Conservation (phyloP, 176 grass and related monocot genomes). For the bread wheat (Triticum aestivum) region DNA sequence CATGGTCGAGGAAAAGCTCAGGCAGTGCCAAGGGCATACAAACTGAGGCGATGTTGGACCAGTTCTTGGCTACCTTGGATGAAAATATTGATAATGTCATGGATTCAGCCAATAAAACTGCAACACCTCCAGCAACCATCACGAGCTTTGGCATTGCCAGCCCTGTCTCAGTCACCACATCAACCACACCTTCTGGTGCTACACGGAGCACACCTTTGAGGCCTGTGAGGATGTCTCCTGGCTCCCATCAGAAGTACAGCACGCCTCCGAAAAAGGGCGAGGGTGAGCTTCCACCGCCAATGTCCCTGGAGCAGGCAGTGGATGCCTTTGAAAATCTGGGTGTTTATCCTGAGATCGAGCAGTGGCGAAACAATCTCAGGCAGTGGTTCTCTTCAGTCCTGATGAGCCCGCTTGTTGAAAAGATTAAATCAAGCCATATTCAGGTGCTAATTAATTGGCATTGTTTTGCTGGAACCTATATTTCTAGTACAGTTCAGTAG, state of each 20-base stretch:
- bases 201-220: constrained; percentile 73
- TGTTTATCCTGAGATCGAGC: constrained; percentile 86
- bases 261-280: constrained; percentile 85
- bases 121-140: constrained; percentile 55
- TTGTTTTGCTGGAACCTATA: constrained; percentile 8
- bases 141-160: constrained; percentile 60
- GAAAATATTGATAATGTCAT: constrained; percentile 64
- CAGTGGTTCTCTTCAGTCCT: constrained; percentile 95
- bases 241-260: constrained; percentile 74
- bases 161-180: constrained; percentile 60
- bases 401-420: constrained; percentile 71
- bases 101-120: constrained; percentile 49
- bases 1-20: constrained; percentile 84
- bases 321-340: constrained; percentile 74
- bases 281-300: constrained; percentile 81
- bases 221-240: constrained; percentile 93
- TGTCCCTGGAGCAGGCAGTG: constrained; percentile 82
- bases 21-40: constrained; percentile 84
- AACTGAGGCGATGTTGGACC: constrained; percentile 78
- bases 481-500: constrained; percentile 8
- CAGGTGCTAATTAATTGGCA: constrained; percentile 52
- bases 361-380: constrained; percentile 80
- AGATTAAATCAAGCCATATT: constrained; percentile 82
- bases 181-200: constrained; percentile 66
- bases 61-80: constrained; percentile 73